Percentiles rank a stretch among this genome's conserved stretches.
phyloP scores from a whole-genome alignment of 306 rosid species.

The Dryas alaskensis region DNA sequence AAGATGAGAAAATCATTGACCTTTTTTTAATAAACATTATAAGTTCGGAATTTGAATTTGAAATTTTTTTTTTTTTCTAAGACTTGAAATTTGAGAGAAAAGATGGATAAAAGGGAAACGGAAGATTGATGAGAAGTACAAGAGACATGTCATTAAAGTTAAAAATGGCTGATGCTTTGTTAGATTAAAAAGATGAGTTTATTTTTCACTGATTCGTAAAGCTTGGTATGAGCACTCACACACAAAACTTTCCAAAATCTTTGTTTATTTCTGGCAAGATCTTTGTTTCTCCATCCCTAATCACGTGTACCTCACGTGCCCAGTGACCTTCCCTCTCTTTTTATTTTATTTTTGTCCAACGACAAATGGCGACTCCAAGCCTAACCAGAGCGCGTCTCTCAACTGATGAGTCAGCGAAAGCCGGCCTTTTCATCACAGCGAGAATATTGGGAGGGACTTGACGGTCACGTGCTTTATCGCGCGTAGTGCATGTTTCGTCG shows the following conservation, averaged over 20 bases:
- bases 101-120: too few relatives aligned
- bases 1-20: too few relatives aligned
- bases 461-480: background rate
- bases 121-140: too few relatives aligned
- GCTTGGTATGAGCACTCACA: background rate
- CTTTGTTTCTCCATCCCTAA: conserved; percentile 20
- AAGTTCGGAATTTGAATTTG: too few relatives aligned
- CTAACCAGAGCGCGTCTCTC: background rate
- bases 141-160: too few relatives aligned
- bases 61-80: too few relatives aligned
- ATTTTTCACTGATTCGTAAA: background rate
- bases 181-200: background rate
- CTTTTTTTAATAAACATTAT: too few relatives aligned
- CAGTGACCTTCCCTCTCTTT: background rate
- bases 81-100: too few relatives aligned
- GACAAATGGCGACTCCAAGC: background rate
- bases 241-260: background rate
- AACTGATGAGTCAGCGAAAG: too few relatives aligned
- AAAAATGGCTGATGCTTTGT: too few relatives aligned
- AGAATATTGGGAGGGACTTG: too few relatives aligned
- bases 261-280: conserved; percentile 11
- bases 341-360: background rate
- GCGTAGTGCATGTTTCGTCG: background rate
- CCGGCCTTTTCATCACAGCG: background rate
- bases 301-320: conserved; percentile 40